A percentile compares a stretch with the other conserved stretches of the same genome.
Conservation (phyloP, 176 grass and related monocot genomes). For the Oryza meyeriana region DNA sequence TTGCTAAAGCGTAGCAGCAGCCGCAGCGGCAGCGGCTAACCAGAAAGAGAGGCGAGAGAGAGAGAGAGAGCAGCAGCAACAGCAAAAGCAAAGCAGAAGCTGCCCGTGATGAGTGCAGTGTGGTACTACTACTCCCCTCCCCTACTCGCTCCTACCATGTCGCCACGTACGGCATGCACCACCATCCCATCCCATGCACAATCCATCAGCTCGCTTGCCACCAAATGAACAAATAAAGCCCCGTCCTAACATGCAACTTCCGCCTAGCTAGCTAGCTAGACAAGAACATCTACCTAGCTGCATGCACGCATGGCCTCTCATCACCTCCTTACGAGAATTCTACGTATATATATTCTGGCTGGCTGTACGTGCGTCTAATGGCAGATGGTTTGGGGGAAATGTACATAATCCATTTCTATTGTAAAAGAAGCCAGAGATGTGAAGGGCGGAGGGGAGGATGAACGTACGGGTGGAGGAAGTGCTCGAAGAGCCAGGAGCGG, state of each 20-base stretch:
- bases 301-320: background rate
- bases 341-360: no score
- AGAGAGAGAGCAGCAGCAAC: background rate
- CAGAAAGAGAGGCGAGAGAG: background rate
- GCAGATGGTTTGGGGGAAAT: no score
- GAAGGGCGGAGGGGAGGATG: no score
- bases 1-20: slow-evolving; percentile 40
- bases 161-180: slow-evolving; percentile 23
- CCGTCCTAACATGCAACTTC: background rate
- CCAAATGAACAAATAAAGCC: background rate
- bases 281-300: background rate
- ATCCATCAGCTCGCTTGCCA: background rate
- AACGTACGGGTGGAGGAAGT: slow-evolving; percentile 99
- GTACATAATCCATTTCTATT: no score
- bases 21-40: background rate
- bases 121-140: background rate
- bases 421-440: background rate
- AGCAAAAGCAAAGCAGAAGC: slow-evolving; percentile 46
- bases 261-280: background rate
- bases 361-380: no score
- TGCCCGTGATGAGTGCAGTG: slow-evolving; percentile 41
- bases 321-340: no score
- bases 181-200: no score
- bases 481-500: slow-evolving; percentile 94
- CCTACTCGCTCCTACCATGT: background rate